A percentile compares a stretch with the other conserved stretches of the same genome.
Conservation (phyloP, 495 filamentous ascomycete genomes). For the Acidiella bohemica region DNA sequence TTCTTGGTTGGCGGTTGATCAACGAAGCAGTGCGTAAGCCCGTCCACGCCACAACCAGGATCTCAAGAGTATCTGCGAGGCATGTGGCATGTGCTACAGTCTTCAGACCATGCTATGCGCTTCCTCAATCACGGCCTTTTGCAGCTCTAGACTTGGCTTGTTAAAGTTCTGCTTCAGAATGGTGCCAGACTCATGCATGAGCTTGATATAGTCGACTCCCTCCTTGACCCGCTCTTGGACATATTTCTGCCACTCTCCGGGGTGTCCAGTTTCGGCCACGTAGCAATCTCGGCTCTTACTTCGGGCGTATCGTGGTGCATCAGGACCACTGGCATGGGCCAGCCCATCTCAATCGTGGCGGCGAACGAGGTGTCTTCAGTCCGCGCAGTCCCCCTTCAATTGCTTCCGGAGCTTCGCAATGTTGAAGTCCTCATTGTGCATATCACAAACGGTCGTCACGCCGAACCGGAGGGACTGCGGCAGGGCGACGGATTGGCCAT, state of each 20-base stretch:
- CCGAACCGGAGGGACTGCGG: slow-evolving; percentile 27
- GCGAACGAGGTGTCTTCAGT: slow-evolving; percentile 23
- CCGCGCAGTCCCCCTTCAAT: slow-evolving; percentile 23
- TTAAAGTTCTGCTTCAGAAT: slow-evolving; percentile 20
- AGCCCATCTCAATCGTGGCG: slow-evolving; percentile 28
- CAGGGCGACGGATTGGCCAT: slow-evolving; percentile 23
- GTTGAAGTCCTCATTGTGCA: slow-evolving; percentile 30
- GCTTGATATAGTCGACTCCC: slow-evolving; percentile 28
- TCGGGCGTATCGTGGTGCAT: slow-evolving; percentile 21
- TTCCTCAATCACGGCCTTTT: slow-evolving; percentile 24
- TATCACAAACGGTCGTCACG: slow-evolving; percentile 28
- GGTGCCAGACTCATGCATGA: slow-evolving; percentile 28
- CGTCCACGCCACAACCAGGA: slow-evolving; percentile 27
- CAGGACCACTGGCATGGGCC: slow-evolving; percentile 27
- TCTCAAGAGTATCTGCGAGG: slow-evolving; percentile 24
- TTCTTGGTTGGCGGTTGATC: slow-evolving; percentile 25
- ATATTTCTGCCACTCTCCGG: slow-evolving; percentile 22
- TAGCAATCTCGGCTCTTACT: slow-evolving; percentile 21
- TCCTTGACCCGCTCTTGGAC: slow-evolving; percentile 20
- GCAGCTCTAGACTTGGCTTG: slow-evolving; percentile 25
- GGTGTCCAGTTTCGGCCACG: slow-evolving; percentile 25
- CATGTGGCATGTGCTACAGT: slow-evolving; percentile 25
- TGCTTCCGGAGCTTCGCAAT: slow-evolving; percentile 40
- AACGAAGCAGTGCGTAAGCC: slow-evolving; percentile 24
- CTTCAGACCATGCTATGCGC: slow-evolving; percentile 23